Percentiles rank a stretch among this genome's conserved stretches.
phyloP scores from a whole-genome alignment of 176 grass and related monocot species.

The Chloris gayana region DNA sequence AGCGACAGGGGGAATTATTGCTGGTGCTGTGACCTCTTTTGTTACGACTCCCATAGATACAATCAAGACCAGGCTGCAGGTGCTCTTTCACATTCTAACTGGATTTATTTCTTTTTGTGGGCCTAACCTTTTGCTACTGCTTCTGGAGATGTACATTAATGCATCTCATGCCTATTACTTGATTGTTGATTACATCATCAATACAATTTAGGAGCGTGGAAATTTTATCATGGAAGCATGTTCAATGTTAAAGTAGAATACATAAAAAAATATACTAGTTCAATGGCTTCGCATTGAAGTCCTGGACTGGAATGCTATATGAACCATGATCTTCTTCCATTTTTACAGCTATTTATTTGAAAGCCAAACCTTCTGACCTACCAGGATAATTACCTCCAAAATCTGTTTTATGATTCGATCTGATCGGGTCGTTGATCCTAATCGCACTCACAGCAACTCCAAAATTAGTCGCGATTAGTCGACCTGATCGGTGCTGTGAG shows the following conservation, averaged over 20 bases:
- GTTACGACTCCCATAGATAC: constrained; percentile 96
- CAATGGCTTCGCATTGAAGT: not conserved
- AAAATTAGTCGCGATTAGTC: too few relatives aligned
- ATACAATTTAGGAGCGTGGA: constrained; percentile 19
- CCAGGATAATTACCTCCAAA: not conserved
- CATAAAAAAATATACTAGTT: constrained; percentile 1
- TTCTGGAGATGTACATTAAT: constrained; percentile 18
- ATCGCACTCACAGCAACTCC: too few relatives aligned
- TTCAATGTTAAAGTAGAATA: constrained; percentile 16
- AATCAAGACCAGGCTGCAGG: constrained; percentile 95
- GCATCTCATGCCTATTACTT: constrained; percentile 1
- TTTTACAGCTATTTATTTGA: constrained; percentile 1
- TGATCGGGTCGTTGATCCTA: too few relatives aligned
- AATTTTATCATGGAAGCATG: not conserved
- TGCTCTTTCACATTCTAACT: constrained; percentile 40
- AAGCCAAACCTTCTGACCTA: constrained; percentile 19
- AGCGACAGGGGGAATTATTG: constrained; percentile 85
- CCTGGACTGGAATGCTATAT: constrained; percentile 29
- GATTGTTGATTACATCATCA: constrained; percentile 27
- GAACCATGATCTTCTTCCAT: constrained; percentile 16
- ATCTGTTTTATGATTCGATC: not conserved
- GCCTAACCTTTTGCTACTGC: constrained; percentile 9
- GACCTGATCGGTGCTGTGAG: too few relatives aligned
- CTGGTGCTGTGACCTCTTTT: constrained; percentile 86
- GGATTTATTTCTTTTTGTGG: not conserved